Evolutionary conservation across 2,329 filamentous ascomycete genomes (phyloP), one percentile per base, ranked within the genome.

Genomic region (Colletotrichum sp.): DNA sequence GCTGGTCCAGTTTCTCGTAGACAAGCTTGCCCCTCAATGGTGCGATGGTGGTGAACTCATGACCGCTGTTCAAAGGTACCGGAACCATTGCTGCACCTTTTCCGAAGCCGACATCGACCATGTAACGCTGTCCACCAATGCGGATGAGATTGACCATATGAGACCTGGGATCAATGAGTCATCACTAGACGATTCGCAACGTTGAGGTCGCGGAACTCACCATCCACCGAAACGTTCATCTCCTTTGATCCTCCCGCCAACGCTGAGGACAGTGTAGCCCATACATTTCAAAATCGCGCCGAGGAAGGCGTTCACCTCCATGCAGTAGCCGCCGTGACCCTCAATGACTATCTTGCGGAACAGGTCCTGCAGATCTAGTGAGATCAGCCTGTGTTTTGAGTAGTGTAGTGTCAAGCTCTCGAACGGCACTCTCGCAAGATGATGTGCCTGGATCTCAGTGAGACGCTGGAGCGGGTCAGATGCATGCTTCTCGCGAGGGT

Each of bases 61-160:
- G 24, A 18, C 77, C 78, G 60, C 79, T 26, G 1, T 80, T 43
- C 7, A 87, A 79, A 1, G 80, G 83, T 2, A 87, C 67, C 6
- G 86, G 86, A 1, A 76, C 61, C 30, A 80, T 77, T 6, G 85
- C 75, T 10, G 80, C 81, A 77, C 90, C 87, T 69, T 86, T 87
- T 24, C 92, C 92, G 79, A 92, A 93, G 30, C 90, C 92, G 16
- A 93, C 90, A 79, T 94, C 92, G 32, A 90, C 86, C 77, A 89
- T 81, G 80, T 89, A 90, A 57, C 84, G 83, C 59, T 85, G 84
- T 28, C 83, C 82, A 12, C 85, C 83, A 26, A 94, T 86, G 30
- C 85, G 89, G 63, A 93, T 87, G 71, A 93, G 87, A 79, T 91
- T 90, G 70, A 92, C 84, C 86, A 92, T 90, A 81, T 93, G 92